These are phyloP conservation scores for Phytophthora pini DNA, from an alignment of 352 stramenopile species.

Conservation along the genomic window DNA sequence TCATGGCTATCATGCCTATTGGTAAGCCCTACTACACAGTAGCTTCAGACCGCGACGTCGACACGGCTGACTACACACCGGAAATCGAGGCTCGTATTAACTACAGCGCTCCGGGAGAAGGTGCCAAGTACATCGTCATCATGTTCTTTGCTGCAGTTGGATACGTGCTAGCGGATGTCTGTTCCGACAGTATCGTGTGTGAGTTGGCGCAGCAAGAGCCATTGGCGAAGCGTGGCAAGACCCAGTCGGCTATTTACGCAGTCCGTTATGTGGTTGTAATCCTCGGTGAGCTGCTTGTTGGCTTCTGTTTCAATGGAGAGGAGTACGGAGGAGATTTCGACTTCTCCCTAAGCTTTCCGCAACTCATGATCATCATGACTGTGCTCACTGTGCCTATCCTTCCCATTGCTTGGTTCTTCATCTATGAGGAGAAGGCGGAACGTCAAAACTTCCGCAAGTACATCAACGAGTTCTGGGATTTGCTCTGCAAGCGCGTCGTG, in stretches of 20 bases:
- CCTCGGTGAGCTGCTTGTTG: conserved; percentile 40
- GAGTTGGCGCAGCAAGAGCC: conserved; percentile 59
- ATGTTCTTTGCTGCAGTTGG: conserved; percentile 59
- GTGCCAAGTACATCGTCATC: conserved; percentile 43
- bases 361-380: conserved; percentile 51
- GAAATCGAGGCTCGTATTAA: conserved; percentile 43
- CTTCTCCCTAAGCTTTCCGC: conserved; percentile 37
- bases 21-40: conserved; percentile 58
- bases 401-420: conserved; percentile 43
- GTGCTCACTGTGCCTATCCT: conserved; percentile 24
- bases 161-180: conserved; percentile 66
- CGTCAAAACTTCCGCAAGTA: conserved; percentile 33
- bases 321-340: conserved; percentile 52
- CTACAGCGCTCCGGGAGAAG: conserved; percentile 29
- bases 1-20: conserved; percentile 47
- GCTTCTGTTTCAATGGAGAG: conserved; percentile 56
- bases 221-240: conserved; percentile 46
- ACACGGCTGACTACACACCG: conserved; percentile 28
- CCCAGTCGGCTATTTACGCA: conserved; percentile 43
- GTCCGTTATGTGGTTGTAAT: conserved; percentile 36
- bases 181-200: conserved; percentile 55
- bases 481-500: conserved; percentile 45
- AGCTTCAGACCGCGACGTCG: conserved; percentile 23
- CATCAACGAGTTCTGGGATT: conserved; percentile 38
- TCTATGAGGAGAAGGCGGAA: conserved; percentile 34